Evolutionary conservation across 306 rosid species (phyloP).

Genomic region (Vigna reflexopilosa): DNA sequence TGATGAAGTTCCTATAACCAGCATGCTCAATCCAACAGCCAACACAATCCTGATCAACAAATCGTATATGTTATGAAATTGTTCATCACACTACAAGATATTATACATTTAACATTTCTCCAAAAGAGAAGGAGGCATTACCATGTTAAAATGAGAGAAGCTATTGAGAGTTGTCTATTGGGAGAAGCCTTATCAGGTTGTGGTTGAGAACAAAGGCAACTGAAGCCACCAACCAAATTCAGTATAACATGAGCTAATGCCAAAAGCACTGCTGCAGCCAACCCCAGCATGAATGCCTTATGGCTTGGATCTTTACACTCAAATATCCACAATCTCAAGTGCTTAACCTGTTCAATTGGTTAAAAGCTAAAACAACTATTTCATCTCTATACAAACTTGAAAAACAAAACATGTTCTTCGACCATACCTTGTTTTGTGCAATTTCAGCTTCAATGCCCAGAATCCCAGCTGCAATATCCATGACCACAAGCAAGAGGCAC

Average conservation of each 20-base stretch:
- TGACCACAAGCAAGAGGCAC: constrained; percentile 70
- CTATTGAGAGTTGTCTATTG: constrained; percentile 75
- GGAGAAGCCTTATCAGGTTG: constrained; percentile 70
- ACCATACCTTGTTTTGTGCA: constrained; percentile 83
- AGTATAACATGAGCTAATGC: constrained; percentile 72
- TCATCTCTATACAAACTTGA: not conserved
- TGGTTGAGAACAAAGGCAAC: constrained; percentile 77
- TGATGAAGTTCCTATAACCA: constrained; percentile 85
- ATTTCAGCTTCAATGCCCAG: constrained; percentile 90
- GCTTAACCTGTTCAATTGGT: constrained; percentile 65
- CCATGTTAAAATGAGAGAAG: constrained; percentile 89
- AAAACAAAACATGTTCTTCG: no score
- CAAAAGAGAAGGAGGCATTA: constrained; percentile 40
- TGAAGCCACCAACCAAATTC: constrained; percentile 84
- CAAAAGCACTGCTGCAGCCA: constrained; percentile 77
- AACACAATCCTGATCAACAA: constrained; percentile 67
- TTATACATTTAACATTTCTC: no score
- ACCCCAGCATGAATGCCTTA: constrained; percentile 80
- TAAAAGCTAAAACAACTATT: not conserved
- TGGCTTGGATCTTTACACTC: constrained; percentile 95
- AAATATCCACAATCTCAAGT: constrained; percentile 83
- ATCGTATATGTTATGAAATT: no score
- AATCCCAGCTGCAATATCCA: constrained; percentile 83
- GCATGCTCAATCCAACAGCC: constrained; percentile 81
- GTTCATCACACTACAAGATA: no score